phyloP scores from a whole-genome alignment of 164 flowering plant species.

The Warburgia ugandensis region DNA sequence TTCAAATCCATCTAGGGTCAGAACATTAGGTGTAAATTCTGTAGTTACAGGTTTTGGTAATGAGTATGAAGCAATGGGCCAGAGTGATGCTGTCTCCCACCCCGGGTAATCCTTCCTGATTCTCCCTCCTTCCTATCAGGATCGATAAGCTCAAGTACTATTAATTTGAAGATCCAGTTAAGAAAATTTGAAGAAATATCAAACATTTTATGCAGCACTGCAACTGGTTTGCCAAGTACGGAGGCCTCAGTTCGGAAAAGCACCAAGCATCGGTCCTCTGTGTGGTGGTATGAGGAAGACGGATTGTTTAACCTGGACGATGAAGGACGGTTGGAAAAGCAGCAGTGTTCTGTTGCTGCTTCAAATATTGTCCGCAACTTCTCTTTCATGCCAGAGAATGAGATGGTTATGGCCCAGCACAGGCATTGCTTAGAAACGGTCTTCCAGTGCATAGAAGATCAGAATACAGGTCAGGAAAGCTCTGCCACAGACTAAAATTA shows the following conservation, averaged over 20 bases:
- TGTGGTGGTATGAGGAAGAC: conserved; percentile 91
- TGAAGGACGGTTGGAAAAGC: conserved; percentile 85
- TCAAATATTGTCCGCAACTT: conserved; percentile 93
- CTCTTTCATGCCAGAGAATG: conserved; percentile 95
- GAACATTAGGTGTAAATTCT: conserved; percentile 66
- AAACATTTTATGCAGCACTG: conserved; percentile 33
- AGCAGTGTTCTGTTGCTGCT: conserved; percentile 93
- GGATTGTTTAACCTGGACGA: conserved; percentile 90
- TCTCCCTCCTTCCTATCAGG: not conserved
- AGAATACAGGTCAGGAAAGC: conserved; percentile 36
- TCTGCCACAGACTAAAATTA: not conserved
- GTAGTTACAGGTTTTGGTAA: conserved; percentile 79
- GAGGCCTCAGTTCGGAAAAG: conserved; percentile 33
- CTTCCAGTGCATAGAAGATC: conserved; percentile 80
- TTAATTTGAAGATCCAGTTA: no score
- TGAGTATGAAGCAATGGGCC: conserved; percentile 52
- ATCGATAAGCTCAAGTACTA: no score
- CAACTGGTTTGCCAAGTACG: conserved; percentile 31
- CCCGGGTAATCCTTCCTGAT: conserved; percentile 30
- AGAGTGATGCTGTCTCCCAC: conserved; percentile 25
- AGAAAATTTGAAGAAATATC: no score
- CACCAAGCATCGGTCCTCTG: conserved; percentile 36
- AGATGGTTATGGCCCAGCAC: conserved; percentile 70
- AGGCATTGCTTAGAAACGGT: conserved; percentile 82
- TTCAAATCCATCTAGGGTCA: conserved; percentile 40